These are phyloP conservation scores for Salvia miltiorrhiza DNA, from an alignment of 257 asterid species.

Conservation along the genomic window DNA sequence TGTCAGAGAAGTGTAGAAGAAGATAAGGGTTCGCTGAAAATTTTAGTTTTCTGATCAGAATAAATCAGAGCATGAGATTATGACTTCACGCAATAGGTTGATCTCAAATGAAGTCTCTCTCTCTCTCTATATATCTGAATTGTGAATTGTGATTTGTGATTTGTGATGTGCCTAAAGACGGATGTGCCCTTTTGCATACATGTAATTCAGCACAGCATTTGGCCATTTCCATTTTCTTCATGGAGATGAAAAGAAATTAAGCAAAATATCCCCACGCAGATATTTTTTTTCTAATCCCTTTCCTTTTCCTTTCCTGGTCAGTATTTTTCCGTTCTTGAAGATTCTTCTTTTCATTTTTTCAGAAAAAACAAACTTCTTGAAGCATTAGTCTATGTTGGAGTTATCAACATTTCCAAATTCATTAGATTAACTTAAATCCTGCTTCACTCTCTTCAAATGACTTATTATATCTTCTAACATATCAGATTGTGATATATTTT, in stretches of 20 bases:
- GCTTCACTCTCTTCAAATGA: neutral
- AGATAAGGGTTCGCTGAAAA: constrained; percentile 30
- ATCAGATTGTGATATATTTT: no score
- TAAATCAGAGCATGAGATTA: neutral
- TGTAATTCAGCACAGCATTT: neutral
- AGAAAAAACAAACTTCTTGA: neutral
- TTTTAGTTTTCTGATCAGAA: neutral
- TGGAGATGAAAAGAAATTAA: neutral
- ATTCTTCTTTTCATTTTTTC: neutral
- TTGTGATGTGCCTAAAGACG: neutral
- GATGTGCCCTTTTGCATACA: constrained; percentile 8
- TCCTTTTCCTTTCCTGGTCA: neutral
- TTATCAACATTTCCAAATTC: no score
- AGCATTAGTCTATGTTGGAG: no score
- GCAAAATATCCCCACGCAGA: neutral
- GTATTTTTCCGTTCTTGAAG: neutral
- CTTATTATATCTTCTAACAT: no score
- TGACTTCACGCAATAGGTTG: constrained; percentile 13
- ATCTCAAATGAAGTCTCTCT: neutral
- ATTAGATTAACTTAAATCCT: no score
- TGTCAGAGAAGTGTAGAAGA: constrained; percentile 27
- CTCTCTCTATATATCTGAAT: no score
- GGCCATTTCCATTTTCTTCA: neutral
- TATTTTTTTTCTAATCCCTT: neutral
- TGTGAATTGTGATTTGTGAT: no score